Percentiles rank a stretch among this genome's conserved stretches.
Conservation (phyloP, 164 flowering plant species). For the Magnolia sinica region DNA sequence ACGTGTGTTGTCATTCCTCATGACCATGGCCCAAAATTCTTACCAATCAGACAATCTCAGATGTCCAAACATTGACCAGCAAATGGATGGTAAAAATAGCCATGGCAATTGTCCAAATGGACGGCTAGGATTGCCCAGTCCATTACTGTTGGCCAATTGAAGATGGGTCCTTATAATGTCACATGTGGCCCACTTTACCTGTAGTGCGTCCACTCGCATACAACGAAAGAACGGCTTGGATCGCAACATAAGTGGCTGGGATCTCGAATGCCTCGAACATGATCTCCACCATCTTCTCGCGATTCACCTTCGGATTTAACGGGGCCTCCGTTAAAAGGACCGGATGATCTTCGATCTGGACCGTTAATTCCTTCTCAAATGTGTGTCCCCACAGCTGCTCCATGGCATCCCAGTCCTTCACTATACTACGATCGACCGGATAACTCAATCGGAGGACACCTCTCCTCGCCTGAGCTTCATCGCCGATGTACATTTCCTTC, state of each 20-base stretch:
- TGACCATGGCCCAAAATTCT: too few species aligned
- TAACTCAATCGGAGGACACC: conserved; percentile 8
- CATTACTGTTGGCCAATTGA: background rate
- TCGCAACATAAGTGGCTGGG: conserved; percentile 11
- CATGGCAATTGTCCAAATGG: too few species aligned
- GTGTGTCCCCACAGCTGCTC: conserved; percentile 11
- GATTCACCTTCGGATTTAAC: conserved; percentile 4
- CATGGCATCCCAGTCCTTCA: conserved; percentile 12
- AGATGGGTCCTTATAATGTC: too few species aligned
- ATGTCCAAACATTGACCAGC: too few species aligned
- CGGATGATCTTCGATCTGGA: conserved; percentile 8
- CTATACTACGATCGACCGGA: conserved; percentile 8
- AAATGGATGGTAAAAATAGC: too few species aligned
- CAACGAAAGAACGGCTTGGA: conserved; percentile 9
- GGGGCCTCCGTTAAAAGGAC: conserved; percentile 11
- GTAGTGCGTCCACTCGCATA: conserved; percentile 13
- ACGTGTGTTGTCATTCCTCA: too few species aligned
- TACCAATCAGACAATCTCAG: too few species aligned
- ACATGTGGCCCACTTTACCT: background rate
- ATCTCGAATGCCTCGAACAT: conserved; percentile 8
- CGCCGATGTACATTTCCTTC: conserved; percentile 6
- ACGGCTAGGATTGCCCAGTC: too few species aligned
- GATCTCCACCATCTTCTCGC: conserved; percentile 10
- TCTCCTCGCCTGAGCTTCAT: conserved; percentile 10
- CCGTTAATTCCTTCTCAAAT: conserved; percentile 6